Base-by-base conservation (phyloP, 371 early-diverging fungal genomes). In the Hamiltosporidium tvaerminnensis region DNA sequence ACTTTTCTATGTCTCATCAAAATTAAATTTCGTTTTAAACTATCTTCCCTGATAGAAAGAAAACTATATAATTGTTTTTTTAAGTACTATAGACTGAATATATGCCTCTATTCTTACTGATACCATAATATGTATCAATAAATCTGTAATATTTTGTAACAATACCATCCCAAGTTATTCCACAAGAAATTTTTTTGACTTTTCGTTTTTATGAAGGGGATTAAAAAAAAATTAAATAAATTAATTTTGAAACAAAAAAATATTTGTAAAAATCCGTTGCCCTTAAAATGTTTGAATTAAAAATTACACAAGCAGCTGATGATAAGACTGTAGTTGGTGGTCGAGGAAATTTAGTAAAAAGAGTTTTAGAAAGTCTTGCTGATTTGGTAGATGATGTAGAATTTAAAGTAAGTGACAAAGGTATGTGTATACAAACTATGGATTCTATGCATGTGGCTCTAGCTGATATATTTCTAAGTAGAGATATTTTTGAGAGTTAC, bases 401-500 rank as follows among this genome's bases (percentile, higher is more conserved):
- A 39, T 63, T 79, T 37, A 71, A 67, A 58, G 63, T 63, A 4
- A 59, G 55, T 10, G 57, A 58, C 1, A 52, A 61, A n/a, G 77
- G 77, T 4, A 37, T 80, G 31, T 56, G 48, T 32, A 74, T 77
- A 23, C 80, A 77, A 57, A 70, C 69, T 10, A 77, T 80, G 75
- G 80, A 80, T 63, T 65, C 69, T 16, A 74, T 73, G 68, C 70
- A 74, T 57, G 80, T 72, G 9, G 68, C 65, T 12, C 56, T 77
- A 61, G 66, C 67, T 41, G 78, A 77, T 58, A 60, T 80, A 14
- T 69, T 68, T 56, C 9, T 80, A 9, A 54, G 61, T 38, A 63
- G 37, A 49, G 55, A 62, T 12, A 35, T 74, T 32, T 80, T 80
- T 66, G 69, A 71, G 33, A 67, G 64, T 57, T 80, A 68, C 50